These are phyloP conservation scores for Saksenaea vasiformis DNA, from an alignment of 371 early-diverging fungal genomes.

Conservation along the genomic window DNA sequence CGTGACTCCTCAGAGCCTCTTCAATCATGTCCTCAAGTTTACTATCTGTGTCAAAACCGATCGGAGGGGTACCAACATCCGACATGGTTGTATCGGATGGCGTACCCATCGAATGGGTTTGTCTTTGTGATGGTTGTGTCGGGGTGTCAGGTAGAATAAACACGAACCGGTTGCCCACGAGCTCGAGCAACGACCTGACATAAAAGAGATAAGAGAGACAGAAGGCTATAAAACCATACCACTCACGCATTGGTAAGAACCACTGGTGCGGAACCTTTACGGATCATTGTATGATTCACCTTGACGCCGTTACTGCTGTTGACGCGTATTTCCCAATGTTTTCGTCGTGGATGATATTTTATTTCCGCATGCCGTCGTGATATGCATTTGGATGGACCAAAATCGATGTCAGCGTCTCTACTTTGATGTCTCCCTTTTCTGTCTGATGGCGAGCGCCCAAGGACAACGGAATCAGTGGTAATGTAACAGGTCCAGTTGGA, in stretches of 20 bases:
- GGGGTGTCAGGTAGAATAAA: conserved; percentile 34
- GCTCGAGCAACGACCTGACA: conserved; percentile 29
- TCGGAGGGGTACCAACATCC: background rate
- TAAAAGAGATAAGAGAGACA: background rate
- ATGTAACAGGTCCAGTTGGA: conserved; percentile 49
- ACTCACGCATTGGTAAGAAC: conserved; percentile 31
- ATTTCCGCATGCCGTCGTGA: conserved; percentile 50
- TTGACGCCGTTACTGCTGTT: conserved; percentile 46
- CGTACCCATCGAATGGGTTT: background rate
- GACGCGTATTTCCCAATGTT: conserved; percentile 42
- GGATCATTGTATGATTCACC: conserved; percentile 32
- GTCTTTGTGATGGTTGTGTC: background rate
- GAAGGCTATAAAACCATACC: background rate
- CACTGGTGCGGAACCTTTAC: conserved; percentile 21
- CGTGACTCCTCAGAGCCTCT: conserved; percentile 5
- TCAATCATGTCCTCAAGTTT: conserved; percentile 15
- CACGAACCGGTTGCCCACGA: conserved; percentile 34
- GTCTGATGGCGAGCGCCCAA: conserved; percentile 36
- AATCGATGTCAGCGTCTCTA: conserved; percentile 33
- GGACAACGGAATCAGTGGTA: conserved; percentile 22
- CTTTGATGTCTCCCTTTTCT: background rate
- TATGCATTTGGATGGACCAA: conserved; percentile 37
- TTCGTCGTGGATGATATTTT: conserved; percentile 21
- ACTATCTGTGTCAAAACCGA: conserved; percentile 10
- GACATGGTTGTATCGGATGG: background rate